Evolutionary conservation across 257 asterid species (phyloP).

Genomic region (Euphrasia confusa): DNA sequence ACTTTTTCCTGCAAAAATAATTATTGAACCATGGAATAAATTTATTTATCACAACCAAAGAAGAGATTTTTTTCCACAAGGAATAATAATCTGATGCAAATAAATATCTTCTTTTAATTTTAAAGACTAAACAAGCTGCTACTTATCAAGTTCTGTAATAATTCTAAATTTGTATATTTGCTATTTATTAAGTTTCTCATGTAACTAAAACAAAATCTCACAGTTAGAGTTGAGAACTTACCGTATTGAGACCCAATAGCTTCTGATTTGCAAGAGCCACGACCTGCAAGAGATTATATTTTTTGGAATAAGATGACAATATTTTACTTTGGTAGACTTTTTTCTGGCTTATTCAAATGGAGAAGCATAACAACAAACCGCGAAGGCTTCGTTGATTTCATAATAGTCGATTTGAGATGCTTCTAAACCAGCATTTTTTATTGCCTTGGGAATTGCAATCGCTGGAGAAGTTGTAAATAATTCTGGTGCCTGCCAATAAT

Average conservation of each 20-base stretch:
- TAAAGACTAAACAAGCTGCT: neutral
- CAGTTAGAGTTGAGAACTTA: conserved; percentile 36
- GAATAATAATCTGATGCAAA: neutral
- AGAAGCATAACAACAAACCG: conserved; percentile 43
- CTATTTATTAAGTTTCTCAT: neutral
- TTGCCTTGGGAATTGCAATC: conserved; percentile 93
- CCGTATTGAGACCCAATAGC: conserved; percentile 65
- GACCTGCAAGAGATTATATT: conserved; percentile 47
- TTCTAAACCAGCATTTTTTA: conserved; percentile 75
- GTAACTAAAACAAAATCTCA: neutral
- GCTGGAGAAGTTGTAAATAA: conserved; percentile 92
- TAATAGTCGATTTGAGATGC: conserved; percentile 82
- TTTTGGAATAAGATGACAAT: conserved; percentile 12
- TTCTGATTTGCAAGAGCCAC: conserved; percentile 98
- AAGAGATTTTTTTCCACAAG: neutral
- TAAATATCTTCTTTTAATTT: neutral
- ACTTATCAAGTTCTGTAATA: neutral
- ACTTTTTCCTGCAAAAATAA: conserved; percentile 65
- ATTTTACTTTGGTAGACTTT: neutral
- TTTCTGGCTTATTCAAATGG: conserved; percentile 19
- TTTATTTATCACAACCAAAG: conserved; percentile 1
- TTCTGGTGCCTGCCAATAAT: conserved; percentile 79
- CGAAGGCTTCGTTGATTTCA: conserved; percentile 95
- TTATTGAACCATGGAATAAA: conserved; percentile 12
- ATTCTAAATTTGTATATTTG: neutral